Base-by-base conservation (phyloP, 73 alveolate species). In the Effrenium voratum region DNA sequence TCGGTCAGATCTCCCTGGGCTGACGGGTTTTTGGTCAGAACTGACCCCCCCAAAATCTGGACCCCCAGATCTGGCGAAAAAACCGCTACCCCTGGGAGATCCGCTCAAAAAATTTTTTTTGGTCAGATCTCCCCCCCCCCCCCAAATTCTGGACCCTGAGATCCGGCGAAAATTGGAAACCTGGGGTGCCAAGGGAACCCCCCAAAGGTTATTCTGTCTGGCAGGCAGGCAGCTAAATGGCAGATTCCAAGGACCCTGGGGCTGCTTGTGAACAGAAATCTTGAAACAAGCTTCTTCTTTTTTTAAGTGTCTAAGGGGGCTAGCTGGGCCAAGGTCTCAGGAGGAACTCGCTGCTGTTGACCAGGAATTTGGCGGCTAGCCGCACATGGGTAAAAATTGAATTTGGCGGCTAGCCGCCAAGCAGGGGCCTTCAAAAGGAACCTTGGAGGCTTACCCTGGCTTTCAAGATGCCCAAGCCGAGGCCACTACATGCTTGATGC, bases 41-140 rank as follows among this genome's bases (percentile, higher is more conserved):
- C 83, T 0, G 30, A 32, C 83, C 83, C 49, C 38, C n/a, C 28
- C 76, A 24, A 15, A 28, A 66, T 24, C 36, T 36, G 83, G 46
- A 32, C 24, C 36, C 83, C 52, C 26, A 24, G 83, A 72, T 72
- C 83, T 49, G 83, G 36, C 83, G 47, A 81, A 5, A 0, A 0
- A 19, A 2, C 88, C 28, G 63, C 44, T 0, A 10, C 19, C 24
- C 12, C 0, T 0, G 1, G 3, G 15, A 19, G 66, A 43, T 43
- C 57, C 57, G 63, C 38, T 63, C 43, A 77, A 43, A 43, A 43
- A 13, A 5, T 77, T 32, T 46, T 43, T 47, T 81, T 81, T 46
- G 91, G 70, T 1, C 50, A 72, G 91, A 46, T 81, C 91, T 45
- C 91, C 72, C 45, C 91, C n/a, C n/a, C n/a, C n/a, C n/a, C 63